Evolutionary conservation across 495 filamentous ascomycete genomes (phyloP).

Genomic region (Bryoglossum gracile): DNA sequence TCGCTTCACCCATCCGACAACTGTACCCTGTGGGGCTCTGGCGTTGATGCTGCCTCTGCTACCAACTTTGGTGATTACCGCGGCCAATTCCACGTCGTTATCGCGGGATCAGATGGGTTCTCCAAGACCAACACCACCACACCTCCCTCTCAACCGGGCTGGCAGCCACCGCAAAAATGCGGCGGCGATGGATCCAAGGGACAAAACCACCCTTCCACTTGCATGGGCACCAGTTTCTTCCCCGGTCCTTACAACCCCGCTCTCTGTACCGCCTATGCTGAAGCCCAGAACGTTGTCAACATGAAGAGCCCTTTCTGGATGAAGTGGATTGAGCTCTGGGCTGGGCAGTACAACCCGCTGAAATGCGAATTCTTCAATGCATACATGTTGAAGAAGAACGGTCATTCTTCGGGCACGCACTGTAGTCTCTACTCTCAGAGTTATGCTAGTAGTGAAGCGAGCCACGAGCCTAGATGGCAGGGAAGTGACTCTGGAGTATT

Average conservation of each 20-base stretch:
- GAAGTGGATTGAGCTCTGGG: background rate
- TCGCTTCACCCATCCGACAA: conserved; percentile 28
- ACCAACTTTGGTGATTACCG: conserved; percentile 33
- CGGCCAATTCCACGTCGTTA: conserved; percentile 35
- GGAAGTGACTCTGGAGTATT: conserved; percentile 3
- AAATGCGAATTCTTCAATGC: conserved; percentile 43
- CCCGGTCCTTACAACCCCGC: conserved; percentile 33
- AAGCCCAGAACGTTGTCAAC: conserved; percentile 29
- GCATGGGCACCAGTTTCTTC: conserved; percentile 37
- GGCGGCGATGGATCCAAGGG: conserved; percentile 32
- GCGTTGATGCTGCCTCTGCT: conserved; percentile 26
- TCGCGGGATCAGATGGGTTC: conserved; percentile 33
- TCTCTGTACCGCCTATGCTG: conserved; percentile 35
- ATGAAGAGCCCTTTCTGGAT: background rate
- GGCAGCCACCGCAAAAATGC: conserved; percentile 26
- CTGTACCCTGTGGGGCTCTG: conserved; percentile 42
- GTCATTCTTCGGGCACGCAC: conserved; percentile 23
- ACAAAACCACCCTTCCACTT: conserved; percentile 27
- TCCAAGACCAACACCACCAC: conserved; percentile 30
- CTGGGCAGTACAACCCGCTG: conserved; percentile 27
- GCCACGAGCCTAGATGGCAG: conserved; percentile 14
- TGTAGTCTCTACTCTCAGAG: conserved; percentile 25
- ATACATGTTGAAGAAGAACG: conserved; percentile 38
- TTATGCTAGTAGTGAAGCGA: conserved; percentile 22
- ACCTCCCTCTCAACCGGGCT: conserved; percentile 25